These are phyloP conservation scores for Epichloe aotearoae DNA, from an alignment of 2,329 filamentous ascomycete genomes.

Conservation along the genomic window DNA sequence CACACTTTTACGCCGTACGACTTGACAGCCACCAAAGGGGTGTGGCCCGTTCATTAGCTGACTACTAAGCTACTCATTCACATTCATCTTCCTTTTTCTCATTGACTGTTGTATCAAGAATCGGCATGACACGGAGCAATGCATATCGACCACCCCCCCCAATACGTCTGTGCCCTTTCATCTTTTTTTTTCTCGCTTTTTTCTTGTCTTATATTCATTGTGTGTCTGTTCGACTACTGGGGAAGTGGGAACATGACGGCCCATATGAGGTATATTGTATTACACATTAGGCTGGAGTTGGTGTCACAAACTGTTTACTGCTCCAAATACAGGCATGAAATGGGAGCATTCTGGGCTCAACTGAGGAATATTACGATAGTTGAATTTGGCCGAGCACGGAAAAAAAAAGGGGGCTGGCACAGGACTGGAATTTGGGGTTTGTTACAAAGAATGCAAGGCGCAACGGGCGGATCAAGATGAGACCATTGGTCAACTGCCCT, in stretches of 20 bases:
- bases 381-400: constrained; percentile 6
- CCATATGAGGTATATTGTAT: constrained; percentile 15
- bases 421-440: constrained; percentile 5
- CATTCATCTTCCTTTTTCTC: constrained; percentile 8
- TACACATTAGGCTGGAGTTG: constrained; percentile 18
- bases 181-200: constrained; percentile 13
- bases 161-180: neutral
- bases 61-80: neutral
- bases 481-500: neutral
- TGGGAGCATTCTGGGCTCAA: constrained; percentile 16
- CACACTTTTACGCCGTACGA: constrained; percentile 7
- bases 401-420: constrained; percentile 2
- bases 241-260: constrained; percentile 13
- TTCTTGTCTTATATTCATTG: constrained; percentile 8
- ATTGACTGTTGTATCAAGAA: constrained; percentile 28
- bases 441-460: constrained; percentile 4
- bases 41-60: neutral
- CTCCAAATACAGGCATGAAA: constrained; percentile 15
- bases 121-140: constrained; percentile 36
- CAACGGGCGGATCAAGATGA: neutral
- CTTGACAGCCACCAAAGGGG: constrained; percentile 3
- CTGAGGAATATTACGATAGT: constrained; percentile 18
- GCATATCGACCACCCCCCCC: constrained; percentile 27
- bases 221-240: constrained; percentile 12
- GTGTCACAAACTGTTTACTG: constrained; percentile 15